Conservation (phyloP, 176 grass and related monocot species). For the Triticum monococcum region DNA sequence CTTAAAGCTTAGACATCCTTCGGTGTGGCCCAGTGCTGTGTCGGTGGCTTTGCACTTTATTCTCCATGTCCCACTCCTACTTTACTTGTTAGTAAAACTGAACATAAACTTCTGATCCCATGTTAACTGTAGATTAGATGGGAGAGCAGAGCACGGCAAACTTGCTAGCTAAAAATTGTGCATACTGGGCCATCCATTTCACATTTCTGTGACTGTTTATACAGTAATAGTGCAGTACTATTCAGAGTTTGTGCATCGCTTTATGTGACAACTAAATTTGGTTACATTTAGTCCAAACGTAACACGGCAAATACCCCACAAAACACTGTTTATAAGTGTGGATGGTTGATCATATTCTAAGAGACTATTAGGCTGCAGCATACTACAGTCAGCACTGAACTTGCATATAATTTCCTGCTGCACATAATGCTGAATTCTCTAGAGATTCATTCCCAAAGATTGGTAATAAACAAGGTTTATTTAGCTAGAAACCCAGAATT, state of each 20-base stretch:
- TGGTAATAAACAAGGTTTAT: background rate
- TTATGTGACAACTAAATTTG: background rate
- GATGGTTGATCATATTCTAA: background rate
- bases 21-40: conserved; percentile 50
- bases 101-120: conserved; percentile 4
- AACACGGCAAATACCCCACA: background rate
- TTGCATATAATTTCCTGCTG: background rate
- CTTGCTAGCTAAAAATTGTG: background rate
- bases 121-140: conserved; percentile 26
- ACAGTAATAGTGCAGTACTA: background rate
- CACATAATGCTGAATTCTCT: background rate
- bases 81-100: conserved; percentile 34
- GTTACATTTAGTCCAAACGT: background rate
- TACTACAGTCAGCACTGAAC: background rate
- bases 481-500: background rate
- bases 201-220: background rate
- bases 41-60: conserved; percentile 92
- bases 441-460: background rate
- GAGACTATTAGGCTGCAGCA: background rate
- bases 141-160: background rate
- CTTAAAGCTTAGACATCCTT: conserved; percentile 66
- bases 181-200: background rate
- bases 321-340: background rate
- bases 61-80: conserved; percentile 33
- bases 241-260: background rate